These are phyloP conservation scores for Penicillium sp. DNA, from an alignment of 2,329 filamentous ascomycete genomes.

Conservation along the genomic window DNA sequence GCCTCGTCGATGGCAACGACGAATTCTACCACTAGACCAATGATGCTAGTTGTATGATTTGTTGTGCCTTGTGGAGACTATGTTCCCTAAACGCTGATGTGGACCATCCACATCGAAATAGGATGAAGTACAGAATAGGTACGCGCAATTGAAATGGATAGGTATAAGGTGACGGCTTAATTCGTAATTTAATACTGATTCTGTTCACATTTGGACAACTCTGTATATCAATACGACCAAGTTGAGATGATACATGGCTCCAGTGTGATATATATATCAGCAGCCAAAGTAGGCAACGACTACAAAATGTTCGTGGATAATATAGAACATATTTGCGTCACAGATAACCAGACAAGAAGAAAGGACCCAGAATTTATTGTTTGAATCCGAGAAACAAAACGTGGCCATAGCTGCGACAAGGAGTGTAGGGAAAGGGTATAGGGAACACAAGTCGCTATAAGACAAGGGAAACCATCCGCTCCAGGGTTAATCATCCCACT, in stretches of 20 bases:
- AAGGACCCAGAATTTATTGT: not conserved
- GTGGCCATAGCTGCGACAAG: not conserved
- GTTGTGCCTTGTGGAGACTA: rapidly evolving
- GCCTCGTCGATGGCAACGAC: conserved; percentile 38
- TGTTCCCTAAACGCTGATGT: not conserved
- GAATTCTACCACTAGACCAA: conserved; percentile 38
- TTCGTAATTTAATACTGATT: too few relatives aligned
- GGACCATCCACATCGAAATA: not conserved
- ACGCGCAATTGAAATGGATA: not conserved
- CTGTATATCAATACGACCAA: not conserved
- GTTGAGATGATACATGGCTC: not conserved
- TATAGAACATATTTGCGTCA: not conserved
- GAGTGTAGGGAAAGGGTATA: not conserved
- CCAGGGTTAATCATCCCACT: conserved; percentile 67
- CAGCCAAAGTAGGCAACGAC: too few relatives aligned
- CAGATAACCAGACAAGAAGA: not conserved
- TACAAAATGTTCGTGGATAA: not conserved
- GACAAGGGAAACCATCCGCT: not conserved
- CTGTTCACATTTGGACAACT: not conserved
- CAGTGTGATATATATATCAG: not conserved
- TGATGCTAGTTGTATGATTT: conserved; percentile 24
- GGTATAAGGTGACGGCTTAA: not conserved
- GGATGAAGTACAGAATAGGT: not conserved
- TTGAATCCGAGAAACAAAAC: not conserved
- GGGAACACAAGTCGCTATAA: conserved; percentile 1